These are phyloP conservation scores for Emmonsiellopsis sp. DNA, from an alignment of 2,329 filamentous ascomycete genomes.

Conservation along the genomic window DNA sequence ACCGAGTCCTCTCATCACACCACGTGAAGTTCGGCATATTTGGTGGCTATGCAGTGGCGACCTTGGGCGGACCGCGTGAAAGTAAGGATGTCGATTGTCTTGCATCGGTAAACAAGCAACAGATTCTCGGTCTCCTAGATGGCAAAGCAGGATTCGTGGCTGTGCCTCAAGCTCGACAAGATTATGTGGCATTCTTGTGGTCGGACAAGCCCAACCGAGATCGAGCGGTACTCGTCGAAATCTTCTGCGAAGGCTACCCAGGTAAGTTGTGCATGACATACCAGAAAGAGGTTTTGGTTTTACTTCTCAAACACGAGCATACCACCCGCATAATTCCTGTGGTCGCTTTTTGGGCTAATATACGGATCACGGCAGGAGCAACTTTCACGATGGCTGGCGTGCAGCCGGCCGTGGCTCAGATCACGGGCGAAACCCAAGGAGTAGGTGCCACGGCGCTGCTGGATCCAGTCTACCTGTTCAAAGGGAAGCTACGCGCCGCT, in stretches of 20 bases:
- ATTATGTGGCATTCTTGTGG: slow-evolving; percentile 15
- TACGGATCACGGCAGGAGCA: slow-evolving; percentile 1
- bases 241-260: slow-evolving; percentile 11
- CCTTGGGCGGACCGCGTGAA: slow-evolving; percentile 9
- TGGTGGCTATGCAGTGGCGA: slow-evolving; percentile 13
- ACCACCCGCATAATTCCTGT: too few relatives aligned
- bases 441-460: slow-evolving; percentile 13
- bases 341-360: neutral
- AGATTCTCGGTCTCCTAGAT: slow-evolving; percentile 10
- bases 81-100: slow-evolving; percentile 15
- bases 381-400: slow-evolving; percentile 8
- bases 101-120: slow-evolving; percentile 11
- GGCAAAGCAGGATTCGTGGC: slow-evolving; percentile 9
- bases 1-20: slow-evolving; percentile 7
- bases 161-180: slow-evolving; percentile 8
- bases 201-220: slow-evolving; percentile 10
- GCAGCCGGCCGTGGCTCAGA: slow-evolving; percentile 7
- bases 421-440: neutral
- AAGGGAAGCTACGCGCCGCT: slow-evolving; percentile 17
- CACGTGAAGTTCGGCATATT: slow-evolving; percentile 12
- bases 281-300: too few relatives aligned
- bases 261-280: slow-evolving; percentile 3
- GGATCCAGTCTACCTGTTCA: slow-evolving; percentile 17
- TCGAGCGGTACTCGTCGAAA: slow-evolving; percentile 10
- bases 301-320: too few relatives aligned